Evolutionary conservation across 192 early-diverging fungal genomes (phyloP).

Genomic region (Backusella westeae): DNA sequence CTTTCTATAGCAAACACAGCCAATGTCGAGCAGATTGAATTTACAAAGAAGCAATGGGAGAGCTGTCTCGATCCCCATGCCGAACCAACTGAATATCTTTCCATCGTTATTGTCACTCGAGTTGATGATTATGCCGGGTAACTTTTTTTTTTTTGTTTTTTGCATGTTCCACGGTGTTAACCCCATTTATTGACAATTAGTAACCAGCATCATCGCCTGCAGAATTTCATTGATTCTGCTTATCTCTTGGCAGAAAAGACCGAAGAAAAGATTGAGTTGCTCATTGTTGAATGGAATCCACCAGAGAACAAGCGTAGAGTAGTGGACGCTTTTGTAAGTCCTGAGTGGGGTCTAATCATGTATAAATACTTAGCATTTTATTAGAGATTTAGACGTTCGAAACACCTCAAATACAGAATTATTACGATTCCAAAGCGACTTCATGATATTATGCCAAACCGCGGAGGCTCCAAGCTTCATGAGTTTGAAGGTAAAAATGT

Average conservation of each 20-base stretch:
- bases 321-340: conserved; percentile 19
- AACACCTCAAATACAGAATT: conserved; percentile 28
- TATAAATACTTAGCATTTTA: background rate
- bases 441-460: conserved; percentile 21
- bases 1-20: conserved; percentile 11
- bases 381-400: conserved; percentile 30
- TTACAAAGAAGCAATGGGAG: conserved; percentile 27
- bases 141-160: background rate
- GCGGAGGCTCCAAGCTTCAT: conserved; percentile 4
- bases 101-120: conserved; percentile 37
- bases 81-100: conserved; percentile 25
- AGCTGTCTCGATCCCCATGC: conserved; percentile 14
- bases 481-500: conserved; percentile 37
- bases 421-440: conserved; percentile 26
- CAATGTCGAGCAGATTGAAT: conserved; percentile 4
- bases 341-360: background rate
- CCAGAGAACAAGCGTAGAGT: conserved; percentile 10
- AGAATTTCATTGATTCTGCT: conserved; percentile 35
- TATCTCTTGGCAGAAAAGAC: conserved; percentile 26
- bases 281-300: conserved; percentile 37
- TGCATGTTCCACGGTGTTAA: background rate
- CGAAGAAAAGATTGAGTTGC: conserved; percentile 15
- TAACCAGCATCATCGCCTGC: conserved; percentile 22
- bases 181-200: background rate
- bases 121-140: conserved; percentile 39